A percentile compares a stretch with the other conserved stretches of the same genome.
Conservation (phyloP, 306 rosid species). For the Ochetophila trinervis region DNA sequence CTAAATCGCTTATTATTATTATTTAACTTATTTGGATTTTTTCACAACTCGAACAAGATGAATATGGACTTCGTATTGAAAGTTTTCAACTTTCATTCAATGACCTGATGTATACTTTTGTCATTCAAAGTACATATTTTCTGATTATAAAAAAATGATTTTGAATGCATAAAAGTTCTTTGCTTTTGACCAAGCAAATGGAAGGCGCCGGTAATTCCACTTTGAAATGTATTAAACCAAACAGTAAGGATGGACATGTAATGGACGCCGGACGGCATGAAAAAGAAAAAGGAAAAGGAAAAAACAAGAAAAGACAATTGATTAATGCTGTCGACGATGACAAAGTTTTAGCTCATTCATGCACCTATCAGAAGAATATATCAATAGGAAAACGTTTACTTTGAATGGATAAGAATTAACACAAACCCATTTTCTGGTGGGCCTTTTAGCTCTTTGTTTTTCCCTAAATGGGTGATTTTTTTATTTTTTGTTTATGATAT, state of each 20-base stretch:
- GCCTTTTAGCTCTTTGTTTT: too few species aligned
- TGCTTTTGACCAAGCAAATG: conserved; percentile 11
- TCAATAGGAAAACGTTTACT: background rate
- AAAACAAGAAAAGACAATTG: too few species aligned
- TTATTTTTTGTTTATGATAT: background rate
- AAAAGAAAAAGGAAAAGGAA: background rate
- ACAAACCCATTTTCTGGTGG: too few species aligned
- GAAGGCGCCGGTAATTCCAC: conserved; percentile 8
- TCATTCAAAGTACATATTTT: background rate
- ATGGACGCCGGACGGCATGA: conserved; percentile 20
- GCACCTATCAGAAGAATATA: background rate
- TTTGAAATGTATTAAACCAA: conserved; percentile 4
- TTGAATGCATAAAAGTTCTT: background rate
- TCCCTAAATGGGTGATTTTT: background rate
- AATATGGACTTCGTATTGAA: conserved; percentile 5
- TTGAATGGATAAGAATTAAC: background rate
- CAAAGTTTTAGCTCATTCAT: background rate
- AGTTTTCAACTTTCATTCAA: background rate
- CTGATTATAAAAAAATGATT: background rate
- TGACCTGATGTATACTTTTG: background rate
- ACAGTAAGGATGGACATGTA: background rate
- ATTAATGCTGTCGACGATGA: conserved; percentile 15
- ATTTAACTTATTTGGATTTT: too few species aligned
- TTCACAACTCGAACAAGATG: too few species aligned
- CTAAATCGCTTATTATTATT: too few species aligned